Base-by-base conservation (phyloP, 257 asterid genomes). In the Thymus quinquecostatus region DNA sequence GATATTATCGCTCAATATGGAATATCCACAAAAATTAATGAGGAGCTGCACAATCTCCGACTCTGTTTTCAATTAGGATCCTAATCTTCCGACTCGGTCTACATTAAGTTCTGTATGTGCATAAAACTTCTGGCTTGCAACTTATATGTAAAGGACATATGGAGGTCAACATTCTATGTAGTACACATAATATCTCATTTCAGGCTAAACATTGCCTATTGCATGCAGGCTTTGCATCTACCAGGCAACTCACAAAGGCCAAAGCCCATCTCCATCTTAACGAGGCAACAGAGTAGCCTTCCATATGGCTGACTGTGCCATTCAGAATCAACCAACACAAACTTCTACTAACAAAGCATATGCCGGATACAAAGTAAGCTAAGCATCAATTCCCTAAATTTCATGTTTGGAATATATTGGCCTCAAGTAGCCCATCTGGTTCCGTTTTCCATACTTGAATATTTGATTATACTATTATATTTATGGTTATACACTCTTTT, bases 331-430 rank as follows among this genome's bases (percentile, higher is more conserved):
- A 30, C 29, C 14, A 5, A 45, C 41, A 38, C 8, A 38, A 38
- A 40, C 69, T 29, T 54, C 68, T 8, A 45, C 30, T 41, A 60
- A 54, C 53, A 59, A 9, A 66, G 65, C 40, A 58, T 27, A 11
- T 63, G 32, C 49, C 14, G 27, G 38, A 61, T 66, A 47, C 13
- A 44, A 53, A 71, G 38, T 34, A 36, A 8, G 40, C 40, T 14
- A 68, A 56, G 54, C 53, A 51, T 54, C 45, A 62, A 29, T 29
- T 29, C 71, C 32, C 62, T 12, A 28, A 27, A 60, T 44, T 21
- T 66, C 56, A 29, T 14, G 73, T 29, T 13, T 43, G 56, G 48
- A 33, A 54, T 29, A 13, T 59, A 60, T 41, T n/a, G 34, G 48
- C 29, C 10, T 48, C 40, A 54, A 2, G 14, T 49, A 67, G 12